phyloP scores from a whole-genome alignment of 148 eudicot genomes.

The Rhododendron molle region DNA sequence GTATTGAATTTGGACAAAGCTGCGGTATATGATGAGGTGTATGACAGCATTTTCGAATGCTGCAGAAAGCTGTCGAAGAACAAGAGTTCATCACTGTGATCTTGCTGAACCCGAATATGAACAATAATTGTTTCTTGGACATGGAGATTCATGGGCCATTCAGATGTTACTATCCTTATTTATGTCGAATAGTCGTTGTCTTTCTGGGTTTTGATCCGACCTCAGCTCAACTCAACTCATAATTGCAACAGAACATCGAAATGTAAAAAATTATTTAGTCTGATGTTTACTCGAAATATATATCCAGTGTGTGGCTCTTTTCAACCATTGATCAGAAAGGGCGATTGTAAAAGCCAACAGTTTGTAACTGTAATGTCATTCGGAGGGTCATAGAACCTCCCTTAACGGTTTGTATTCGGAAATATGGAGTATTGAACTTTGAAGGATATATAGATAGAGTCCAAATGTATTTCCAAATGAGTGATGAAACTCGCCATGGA shows the following conservation, averaged over 20 bases:
- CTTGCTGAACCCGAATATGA: not conserved
- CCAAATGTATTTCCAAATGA: not conserved
- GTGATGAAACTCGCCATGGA: not conserved
- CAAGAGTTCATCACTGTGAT: not conserved
- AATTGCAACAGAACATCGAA: not conserved
- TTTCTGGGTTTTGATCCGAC: not conserved
- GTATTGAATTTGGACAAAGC: constrained; percentile 78
- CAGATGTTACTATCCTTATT: not conserved
- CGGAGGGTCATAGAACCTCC: not conserved
- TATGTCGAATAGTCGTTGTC: not conserved
- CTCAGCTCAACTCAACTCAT: not conserved
- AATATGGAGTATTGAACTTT: not conserved
- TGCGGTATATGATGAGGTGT: constrained; percentile 74
- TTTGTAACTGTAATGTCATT: not conserved
- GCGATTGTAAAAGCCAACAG: not conserved
- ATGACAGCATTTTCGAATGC: constrained; percentile 80
- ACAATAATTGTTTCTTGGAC: not conserved
- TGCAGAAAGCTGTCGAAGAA: constrained; percentile 53
- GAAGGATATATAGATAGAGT: not conserved
- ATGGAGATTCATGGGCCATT: too few species aligned
- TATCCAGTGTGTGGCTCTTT: not conserved
- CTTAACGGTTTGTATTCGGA: not conserved
- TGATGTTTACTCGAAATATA: not conserved
- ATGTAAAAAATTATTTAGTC: not conserved
- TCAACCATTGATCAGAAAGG: not conserved